Conservation (phyloP, 352 stramenopile species). For the Globisporangium canariense region DNA sequence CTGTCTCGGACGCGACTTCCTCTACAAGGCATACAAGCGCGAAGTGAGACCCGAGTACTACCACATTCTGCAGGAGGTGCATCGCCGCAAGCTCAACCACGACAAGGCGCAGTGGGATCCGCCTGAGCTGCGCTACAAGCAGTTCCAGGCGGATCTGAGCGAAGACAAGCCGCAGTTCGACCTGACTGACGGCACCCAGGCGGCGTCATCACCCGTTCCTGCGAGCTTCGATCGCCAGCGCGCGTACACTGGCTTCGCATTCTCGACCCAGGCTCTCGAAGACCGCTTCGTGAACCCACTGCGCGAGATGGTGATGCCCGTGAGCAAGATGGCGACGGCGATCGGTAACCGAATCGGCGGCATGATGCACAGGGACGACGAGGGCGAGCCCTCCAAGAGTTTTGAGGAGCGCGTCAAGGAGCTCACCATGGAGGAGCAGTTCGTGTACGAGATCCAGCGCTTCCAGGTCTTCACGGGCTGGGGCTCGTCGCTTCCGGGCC, state of each 20-base stretch:
- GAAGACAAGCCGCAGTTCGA: slow-evolving; percentile 64
- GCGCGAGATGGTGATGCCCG: slow-evolving; percentile 65
- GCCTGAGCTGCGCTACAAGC: slow-evolving; percentile 61
- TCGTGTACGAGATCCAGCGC: slow-evolving; percentile 80
- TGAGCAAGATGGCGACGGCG: slow-evolving; percentile 44
- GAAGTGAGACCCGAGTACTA: slow-evolving; percentile 86
- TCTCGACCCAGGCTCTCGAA: slow-evolving; percentile 75
- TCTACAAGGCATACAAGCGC: slow-evolving; percentile 85
- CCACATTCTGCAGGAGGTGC: slow-evolving; percentile 81
- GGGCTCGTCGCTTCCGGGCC: slow-evolving; percentile 69
- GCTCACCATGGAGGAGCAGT: slow-evolving; percentile 54
- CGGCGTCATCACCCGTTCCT: slow-evolving; percentile 22
- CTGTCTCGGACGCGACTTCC: slow-evolving; percentile 72
- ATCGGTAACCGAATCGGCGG: slow-evolving; percentile 33
- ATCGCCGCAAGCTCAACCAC: slow-evolving; percentile 36
- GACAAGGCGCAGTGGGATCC: slow-evolving; percentile 59
- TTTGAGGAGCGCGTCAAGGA: slow-evolving; percentile 72
- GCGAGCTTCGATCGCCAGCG: slow-evolving; percentile 33
- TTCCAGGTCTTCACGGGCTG: slow-evolving; percentile 84
- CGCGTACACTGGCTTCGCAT: slow-evolving; percentile 80
- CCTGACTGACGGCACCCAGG: slow-evolving; percentile 26
- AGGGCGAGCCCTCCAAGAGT: slow-evolving; percentile 27
- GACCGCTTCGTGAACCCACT: slow-evolving; percentile 80
- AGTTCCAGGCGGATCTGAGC: slow-evolving; percentile 64
- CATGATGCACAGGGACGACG: slow-evolving; percentile 30